Conservation (phyloP, 2,329 filamentous ascomycete genomes). For the Westerdykella ornata region DNA sequence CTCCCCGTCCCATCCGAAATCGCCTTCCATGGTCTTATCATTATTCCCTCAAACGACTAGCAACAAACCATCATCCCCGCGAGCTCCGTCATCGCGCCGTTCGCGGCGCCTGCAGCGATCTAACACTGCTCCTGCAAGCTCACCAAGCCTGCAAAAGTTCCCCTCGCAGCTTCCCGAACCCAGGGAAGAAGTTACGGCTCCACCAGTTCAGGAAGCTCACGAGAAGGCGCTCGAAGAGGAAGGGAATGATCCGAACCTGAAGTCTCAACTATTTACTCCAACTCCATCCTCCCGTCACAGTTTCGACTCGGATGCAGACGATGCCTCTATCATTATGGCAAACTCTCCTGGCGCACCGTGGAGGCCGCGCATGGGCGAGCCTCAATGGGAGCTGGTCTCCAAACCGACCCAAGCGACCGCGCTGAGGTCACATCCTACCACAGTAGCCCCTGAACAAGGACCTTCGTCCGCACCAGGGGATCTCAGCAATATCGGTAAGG, state of each 20-base stretch:
- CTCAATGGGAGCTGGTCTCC: constrained; percentile 26
- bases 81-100: constrained; percentile 12
- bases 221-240: constrained; percentile 3
- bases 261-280: constrained; percentile 12
- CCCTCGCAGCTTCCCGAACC: constrained; percentile 4
- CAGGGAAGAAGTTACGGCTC: constrained; percentile 2
- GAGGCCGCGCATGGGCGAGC: constrained; percentile 19
- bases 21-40: constrained; percentile 26
- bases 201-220: constrained; percentile 2
- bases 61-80: constrained; percentile 23
- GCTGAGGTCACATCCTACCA: constrained; percentile 18
- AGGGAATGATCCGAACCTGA: constrained; percentile 3
- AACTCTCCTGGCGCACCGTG: constrained; percentile 12
- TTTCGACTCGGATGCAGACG: constrained; percentile 28
- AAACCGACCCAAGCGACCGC: constrained; percentile 13
- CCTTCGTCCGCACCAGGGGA: constrained; percentile 21
- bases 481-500: background rate
- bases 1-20: constrained; percentile 25
- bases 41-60: constrained; percentile 27
- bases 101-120: constrained; percentile 23
- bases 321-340: constrained; percentile 21
- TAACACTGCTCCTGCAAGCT: constrained; percentile 25
- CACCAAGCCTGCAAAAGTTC: constrained; percentile 23
- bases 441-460: constrained; percentile 7
- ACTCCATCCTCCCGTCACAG: constrained; percentile 24